Evolutionary conservation across 345 rosid genomes (phyloP).

Genomic region (Eucalyptus coolabah): DNA sequence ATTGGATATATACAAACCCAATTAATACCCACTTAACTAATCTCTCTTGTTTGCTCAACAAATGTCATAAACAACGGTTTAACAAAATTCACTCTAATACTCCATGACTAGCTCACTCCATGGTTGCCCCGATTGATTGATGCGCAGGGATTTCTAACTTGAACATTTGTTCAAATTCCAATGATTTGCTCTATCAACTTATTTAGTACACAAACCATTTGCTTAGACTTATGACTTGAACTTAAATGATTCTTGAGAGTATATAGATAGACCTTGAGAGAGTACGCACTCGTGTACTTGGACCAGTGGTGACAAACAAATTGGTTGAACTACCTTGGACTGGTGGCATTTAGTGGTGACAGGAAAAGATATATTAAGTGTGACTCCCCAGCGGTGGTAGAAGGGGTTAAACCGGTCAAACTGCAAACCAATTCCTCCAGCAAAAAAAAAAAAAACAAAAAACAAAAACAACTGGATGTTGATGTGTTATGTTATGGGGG

Average conservation of each 20-base stretch:
- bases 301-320: neutral
- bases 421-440: too few relatives aligned
- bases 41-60: neutral
- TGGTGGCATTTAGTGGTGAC: too few relatives aligned
- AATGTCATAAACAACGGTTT: neutral
- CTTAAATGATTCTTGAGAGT: neutral
- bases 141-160: neutral
- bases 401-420: too few relatives aligned
- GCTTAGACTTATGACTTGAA: neutral
- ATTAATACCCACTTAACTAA: neutral
- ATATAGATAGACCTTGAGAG: neutral
- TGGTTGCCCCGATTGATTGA: neutral
- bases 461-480: too few relatives aligned
- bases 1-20: neutral
- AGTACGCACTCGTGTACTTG: neutral
- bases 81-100: neutral
- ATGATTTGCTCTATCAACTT: neutral
- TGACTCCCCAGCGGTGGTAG: too few relatives aligned
- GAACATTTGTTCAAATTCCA: neutral
- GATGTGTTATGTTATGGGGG: fast-evolving
- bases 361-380: too few relatives aligned
- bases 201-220: too few relatives aligned
- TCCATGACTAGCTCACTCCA: neutral
- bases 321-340: too few relatives aligned
- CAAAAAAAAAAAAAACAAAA: too few relatives aligned